Conservation (phyloP, 495 filamentous ascomycete species). For the Xylaria telfairii region DNA sequence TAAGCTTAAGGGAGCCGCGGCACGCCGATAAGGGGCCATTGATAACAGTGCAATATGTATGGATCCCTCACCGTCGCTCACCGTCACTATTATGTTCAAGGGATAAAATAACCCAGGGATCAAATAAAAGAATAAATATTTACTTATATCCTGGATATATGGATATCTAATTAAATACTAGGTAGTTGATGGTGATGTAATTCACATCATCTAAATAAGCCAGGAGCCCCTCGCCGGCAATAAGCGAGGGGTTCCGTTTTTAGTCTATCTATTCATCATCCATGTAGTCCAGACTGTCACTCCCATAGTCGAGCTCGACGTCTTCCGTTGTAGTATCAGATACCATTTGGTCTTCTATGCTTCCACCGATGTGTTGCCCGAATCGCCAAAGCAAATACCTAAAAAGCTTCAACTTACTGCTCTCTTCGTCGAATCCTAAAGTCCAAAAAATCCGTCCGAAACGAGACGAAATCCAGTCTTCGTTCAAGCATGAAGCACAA, state of each 20-base stretch:
- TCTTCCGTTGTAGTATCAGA: too few relatives aligned
- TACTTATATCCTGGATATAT: background rate
- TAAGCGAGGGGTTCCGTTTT: too few relatives aligned
- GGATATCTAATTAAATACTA: too few relatives aligned
- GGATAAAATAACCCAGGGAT: background rate
- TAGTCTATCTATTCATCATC: too few relatives aligned
- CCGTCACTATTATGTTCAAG: background rate
- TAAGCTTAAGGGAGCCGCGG: constrained; percentile 17
- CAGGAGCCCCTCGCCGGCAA: too few relatives aligned
- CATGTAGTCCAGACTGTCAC: too few relatives aligned
- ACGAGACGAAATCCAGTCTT: background rate
- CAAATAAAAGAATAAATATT: background rate
- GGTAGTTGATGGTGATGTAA: too few relatives aligned
- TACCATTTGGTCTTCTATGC: too few relatives aligned
- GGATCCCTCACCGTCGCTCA: too few relatives aligned
- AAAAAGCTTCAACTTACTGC: background rate
- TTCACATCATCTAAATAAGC: too few relatives aligned
- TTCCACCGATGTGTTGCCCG: background rate
- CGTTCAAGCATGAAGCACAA: background rate
- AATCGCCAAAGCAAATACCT: constrained; percentile 1
- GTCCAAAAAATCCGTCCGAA: background rate
- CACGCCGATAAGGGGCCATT: background rate
- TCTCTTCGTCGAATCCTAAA: background rate
- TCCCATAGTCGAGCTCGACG: too few relatives aligned
- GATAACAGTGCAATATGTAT: too few relatives aligned